phyloP scores from a whole-genome alignment of 202 grass and related monocot species.

The Hordeum pubiflorum region DNA sequence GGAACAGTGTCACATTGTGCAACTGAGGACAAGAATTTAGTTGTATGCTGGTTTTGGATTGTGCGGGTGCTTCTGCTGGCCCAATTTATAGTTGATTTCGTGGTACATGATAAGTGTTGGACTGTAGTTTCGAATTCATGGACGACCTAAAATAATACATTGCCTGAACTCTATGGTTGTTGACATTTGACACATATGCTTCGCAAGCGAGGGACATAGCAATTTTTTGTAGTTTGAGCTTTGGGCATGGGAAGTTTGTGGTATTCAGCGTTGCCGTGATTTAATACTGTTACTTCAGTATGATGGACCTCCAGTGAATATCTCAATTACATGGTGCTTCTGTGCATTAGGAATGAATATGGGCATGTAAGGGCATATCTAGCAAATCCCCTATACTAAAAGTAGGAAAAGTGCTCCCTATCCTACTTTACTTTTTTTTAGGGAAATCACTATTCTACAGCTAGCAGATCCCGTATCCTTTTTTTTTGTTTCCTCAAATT shows the following conservation, averaged over 20 bases:
- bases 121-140: not conserved
- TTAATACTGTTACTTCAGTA: not conserved
- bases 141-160: not conserved
- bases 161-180: not conserved
- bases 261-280: not conserved
- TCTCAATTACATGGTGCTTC: not conserved
- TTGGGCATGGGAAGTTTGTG: not conserved
- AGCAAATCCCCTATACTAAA: too few relatives aligned
- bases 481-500: too few relatives aligned
- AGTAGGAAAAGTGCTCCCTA: too few relatives aligned
- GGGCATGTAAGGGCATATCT: not conserved
- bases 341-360: not conserved
- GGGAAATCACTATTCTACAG: too few relatives aligned
- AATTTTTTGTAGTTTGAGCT: not conserved
- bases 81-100: not conserved
- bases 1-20: not conserved
- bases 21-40: not conserved
- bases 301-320: not conserved
- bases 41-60: not conserved
- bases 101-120: not conserved
- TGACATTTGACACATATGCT: not conserved
- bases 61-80: not conserved
- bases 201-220: not conserved
- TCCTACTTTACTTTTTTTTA: too few relatives aligned
- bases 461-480: too few relatives aligned